Base-by-base conservation (phyloP, 2,329 filamentous ascomycete species). In the Magnaporthiopsis rhizophila region DNA sequence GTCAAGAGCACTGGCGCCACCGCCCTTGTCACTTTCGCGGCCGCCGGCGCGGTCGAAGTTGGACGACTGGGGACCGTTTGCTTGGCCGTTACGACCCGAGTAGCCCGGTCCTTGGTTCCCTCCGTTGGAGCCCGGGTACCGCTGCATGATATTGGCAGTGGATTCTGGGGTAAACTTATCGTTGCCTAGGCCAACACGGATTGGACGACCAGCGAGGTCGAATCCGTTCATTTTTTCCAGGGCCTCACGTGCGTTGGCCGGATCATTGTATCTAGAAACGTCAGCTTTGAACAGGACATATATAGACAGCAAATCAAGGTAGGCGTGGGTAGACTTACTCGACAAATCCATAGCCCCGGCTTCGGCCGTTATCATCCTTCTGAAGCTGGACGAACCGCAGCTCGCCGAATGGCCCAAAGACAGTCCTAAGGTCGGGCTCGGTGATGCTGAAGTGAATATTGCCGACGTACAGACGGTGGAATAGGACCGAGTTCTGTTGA, bases 401-500 rank as follows among this genome's bases (percentile, higher is more conserved):
- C 79, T 97, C 93, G 71, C 95, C 95, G 77, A 97, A 99, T 1
- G 95, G 94, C 79, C 96, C 92, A 77, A 99, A 99, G 67, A 99
- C 92, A 75, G 94, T 92, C 82, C 94, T 89, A 69, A 99, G 82
- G 78, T 99, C 96, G 76, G 89, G 88, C 79, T 99, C 95, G 74
- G 92, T 97, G 75, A 99, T 96, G 76, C 92, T 97, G 84, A 99
- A 99, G 81, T 99, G 95, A 71, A 99, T 98, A 76, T 99, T 99
- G 78, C 95, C 95, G 70, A 99, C 94, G 77, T 98, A 99, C 66
- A 99, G 89, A 70, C 96, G 91, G 79, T 99, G 95, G 81, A 98
- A 98, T 30, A 95, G 95, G 66, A 96, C 89, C 67, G 91, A 89
- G 74, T 93, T 93, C 66, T 89, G 88, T 70, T 91, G 86, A 65